These are phyloP conservation scores for Ceratocystis destructans DNA, from an alignment of 2,329 filamentous ascomycete species.

Conservation along the genomic window DNA sequence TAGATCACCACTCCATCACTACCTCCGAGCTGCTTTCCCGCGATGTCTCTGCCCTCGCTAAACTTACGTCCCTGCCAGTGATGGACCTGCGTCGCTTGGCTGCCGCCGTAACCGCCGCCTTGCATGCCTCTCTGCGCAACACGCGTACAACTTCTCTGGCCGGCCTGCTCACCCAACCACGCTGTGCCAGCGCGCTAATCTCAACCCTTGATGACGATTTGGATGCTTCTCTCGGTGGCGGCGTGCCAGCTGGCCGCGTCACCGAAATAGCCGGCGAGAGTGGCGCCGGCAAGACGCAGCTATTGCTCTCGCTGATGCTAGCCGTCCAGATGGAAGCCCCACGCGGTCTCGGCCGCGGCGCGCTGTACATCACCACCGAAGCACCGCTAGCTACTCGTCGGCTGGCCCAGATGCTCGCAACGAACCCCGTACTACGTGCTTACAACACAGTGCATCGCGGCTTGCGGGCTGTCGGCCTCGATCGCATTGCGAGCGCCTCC, in stretches of 20 bases:
- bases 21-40: slow-evolving; percentile 76
- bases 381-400: slow-evolving; percentile 69
- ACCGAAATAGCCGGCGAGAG: slow-evolving; percentile 89
- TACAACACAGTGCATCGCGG: slow-evolving; percentile 35
- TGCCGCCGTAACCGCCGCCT: slow-evolving; percentile 48
- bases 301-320: slow-evolving; percentile 73
- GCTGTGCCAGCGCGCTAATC: slow-evolving; percentile 32
- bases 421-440: slow-evolving; percentile 22
- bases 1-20: slow-evolving; percentile 66
- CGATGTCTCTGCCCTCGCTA: slow-evolving; percentile 69
- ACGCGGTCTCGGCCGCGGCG: slow-evolving; percentile 54
- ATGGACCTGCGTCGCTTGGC: slow-evolving; percentile 65
- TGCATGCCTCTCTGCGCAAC: slow-evolving; percentile 47
- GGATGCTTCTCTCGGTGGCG: slow-evolving; percentile 59
- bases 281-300: slow-evolving; percentile 88
- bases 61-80: slow-evolving; percentile 68
- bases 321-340: slow-evolving; percentile 69
- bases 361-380: slow-evolving; percentile 91
- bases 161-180: background rate
- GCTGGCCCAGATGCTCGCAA: slow-evolving; percentile 60
- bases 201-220: slow-evolving; percentile 67
- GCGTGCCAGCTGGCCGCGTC: slow-evolving; percentile 66
- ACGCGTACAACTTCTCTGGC: slow-evolving; percentile 5
- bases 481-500: slow-evolving; percentile 64
- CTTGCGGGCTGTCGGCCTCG: slow-evolving; percentile 44